Evolutionary conservation across 2,329 filamentous ascomycete species (phyloP).

Genomic region (Paecilomyces niveus): DNA sequence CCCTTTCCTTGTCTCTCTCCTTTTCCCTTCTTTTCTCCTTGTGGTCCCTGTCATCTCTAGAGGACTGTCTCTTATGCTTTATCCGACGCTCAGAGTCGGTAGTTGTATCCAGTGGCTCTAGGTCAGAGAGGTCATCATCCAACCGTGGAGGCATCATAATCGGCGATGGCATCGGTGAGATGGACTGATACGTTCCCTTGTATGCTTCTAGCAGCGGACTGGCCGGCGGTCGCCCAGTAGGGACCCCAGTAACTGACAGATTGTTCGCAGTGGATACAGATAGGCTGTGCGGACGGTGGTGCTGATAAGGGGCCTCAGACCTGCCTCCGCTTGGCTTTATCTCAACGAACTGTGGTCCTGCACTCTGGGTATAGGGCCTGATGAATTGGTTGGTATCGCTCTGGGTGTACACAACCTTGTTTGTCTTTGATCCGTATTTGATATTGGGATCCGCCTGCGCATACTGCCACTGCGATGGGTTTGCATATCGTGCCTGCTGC

Average conservation of each 20-base stretch:
- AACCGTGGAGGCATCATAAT: conserved; percentile 45
- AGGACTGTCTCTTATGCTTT: conserved; percentile 15
- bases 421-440: conserved; percentile 28
- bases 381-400: conserved; percentile 6
- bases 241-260: conserved; percentile 26
- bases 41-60: conserved; percentile 9
- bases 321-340: conserved; percentile 10
- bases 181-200: conserved; percentile 85
- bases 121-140: conserved; percentile 18
- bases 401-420: conserved; percentile 1
- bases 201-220: conserved; percentile 90
- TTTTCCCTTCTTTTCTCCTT: conserved; percentile 24
- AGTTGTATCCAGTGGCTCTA: conserved; percentile 37
- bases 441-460: conserved; percentile 33
- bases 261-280: conserved; percentile 34
- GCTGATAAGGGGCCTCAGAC: conserved; percentile 4
- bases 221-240: conserved; percentile 51
- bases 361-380: conserved; percentile 17
- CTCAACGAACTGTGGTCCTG: conserved; percentile 20
- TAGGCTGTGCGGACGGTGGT: conserved; percentile 23
- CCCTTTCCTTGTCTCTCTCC: conserved; percentile 17
- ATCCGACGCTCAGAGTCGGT: conserved; percentile 19
- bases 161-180: conserved; percentile 89
- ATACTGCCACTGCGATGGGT: conserved; percentile 29
- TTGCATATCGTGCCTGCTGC: conserved; percentile 18